Base-by-base conservation (phyloP, 2,329 filamentous ascomycete genomes). In the Botrytis pseudocinerea region DNA sequence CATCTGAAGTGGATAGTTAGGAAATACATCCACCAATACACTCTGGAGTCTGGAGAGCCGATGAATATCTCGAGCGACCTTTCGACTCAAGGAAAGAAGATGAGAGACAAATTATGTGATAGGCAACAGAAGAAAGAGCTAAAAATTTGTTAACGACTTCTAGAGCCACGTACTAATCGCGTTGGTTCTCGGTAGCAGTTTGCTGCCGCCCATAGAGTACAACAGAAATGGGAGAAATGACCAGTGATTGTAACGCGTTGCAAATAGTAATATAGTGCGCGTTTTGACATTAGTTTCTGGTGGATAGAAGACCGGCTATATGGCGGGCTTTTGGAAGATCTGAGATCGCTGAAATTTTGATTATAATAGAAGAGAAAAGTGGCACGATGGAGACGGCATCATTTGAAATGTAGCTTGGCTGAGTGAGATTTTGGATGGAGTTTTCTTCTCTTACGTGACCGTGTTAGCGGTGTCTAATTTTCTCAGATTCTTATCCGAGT, bases 71-170 rank as follows among this genome's bases (percentile, higher is more conserved):
- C 48, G 16, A n/a, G 25, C 0, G 25, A 2, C 48, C 16, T 16
- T n/a, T n/a, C 0, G 2, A 14, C 16, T 57, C n/a, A 28, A 57
- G 51, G n/a, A 57, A 57, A 2, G n/a, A 28, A 57, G n/a, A 57
- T 57, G 0, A 4, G n/a, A 9, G 18, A 57, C 3, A 8, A 12
- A 57, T 4, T 5, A 2, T 8, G n/a, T 0, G 3, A 28, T 25
- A 28, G 51, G 12, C 2, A 0, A 9, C 6, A 18, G n/a, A 3
- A 32, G 16, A 57, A 14, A 0, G 6, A 57, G n/a, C 51, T 18
- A 28, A 18, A 28, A 6, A 57, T 57, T 28, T 32, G 14, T 57
- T 57, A 18, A 9, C n/a, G 32, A 57, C 14, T 57, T 57, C 51
- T 57, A 14, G n/a, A 28, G n/a, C 16, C 2, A 4, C 51, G n/a